Conservation (phyloP, 371 early-diverging fungal species). For the Entomophthora muscae region DNA sequence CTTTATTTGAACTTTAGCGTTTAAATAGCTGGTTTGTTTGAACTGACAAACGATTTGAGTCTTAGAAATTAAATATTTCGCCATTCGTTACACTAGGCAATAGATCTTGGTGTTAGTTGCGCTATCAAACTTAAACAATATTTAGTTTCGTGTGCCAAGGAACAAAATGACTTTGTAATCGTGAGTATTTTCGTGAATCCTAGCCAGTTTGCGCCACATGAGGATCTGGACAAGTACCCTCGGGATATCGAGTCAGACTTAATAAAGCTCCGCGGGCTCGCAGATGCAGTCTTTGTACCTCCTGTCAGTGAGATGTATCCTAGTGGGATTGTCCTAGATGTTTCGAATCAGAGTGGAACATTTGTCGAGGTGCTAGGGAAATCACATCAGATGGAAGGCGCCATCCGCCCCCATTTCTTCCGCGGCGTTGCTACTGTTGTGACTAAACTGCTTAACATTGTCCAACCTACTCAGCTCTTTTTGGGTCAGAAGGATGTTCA, state of each 20-base stretch:
- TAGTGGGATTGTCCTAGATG: constrained; percentile 60
- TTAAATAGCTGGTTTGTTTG: no score
- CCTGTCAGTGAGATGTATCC: constrained; percentile 85
- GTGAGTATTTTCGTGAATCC: constrained; percentile 92
- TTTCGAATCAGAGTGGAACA: constrained; percentile 56
- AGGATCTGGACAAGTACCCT: constrained; percentile 84
- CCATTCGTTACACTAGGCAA: no score
- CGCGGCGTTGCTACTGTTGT: constrained; percentile 94
- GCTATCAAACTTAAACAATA: neutral
- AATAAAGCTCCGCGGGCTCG: constrained; percentile 27
- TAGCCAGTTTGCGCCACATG: constrained; percentile 89
- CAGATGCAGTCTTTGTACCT: constrained; percentile 59
- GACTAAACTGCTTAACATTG: constrained; percentile 78
- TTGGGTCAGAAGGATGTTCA: constrained; percentile 97
- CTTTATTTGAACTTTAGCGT: no score
- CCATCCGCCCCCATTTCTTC: constrained; percentile 88
- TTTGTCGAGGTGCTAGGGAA: constrained; percentile 83
- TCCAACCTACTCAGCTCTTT: constrained; percentile 62
- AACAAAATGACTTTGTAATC: constrained; percentile 46
- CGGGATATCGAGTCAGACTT: constrained; percentile 66
- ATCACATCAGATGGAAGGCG: constrained; percentile 84
- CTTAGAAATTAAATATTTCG: no score
- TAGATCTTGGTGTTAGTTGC: no score
- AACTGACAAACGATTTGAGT: no score
- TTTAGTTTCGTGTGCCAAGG: constrained; percentile 33